Evolutionary conservation across 129 eudicot species (phyloP), one percentile per base, ranked within the genome.

Genomic region (Saposhnikovia divaricata): DNA sequence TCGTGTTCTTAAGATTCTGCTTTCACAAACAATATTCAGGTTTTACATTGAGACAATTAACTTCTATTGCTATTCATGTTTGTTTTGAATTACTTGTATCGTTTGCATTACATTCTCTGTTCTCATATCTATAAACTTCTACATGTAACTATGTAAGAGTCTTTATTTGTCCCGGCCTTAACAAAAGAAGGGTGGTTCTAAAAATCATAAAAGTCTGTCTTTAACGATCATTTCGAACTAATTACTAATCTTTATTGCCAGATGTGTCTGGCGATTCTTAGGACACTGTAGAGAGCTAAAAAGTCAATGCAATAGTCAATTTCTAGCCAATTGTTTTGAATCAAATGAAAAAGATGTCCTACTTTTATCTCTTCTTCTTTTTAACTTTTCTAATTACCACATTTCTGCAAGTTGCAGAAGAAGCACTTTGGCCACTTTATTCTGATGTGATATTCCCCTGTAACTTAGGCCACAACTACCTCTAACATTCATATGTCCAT

Each of bases 331-430:
- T 46, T 51, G 37, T 39, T 81, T 79, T 77, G 23, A 42, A 80
- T 79, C 74, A 73, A 80, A 84, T 87, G 84, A 84, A 86, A 87
- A 84, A 80, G 79, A 27, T 79, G 81, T 84, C 84, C 86, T 82
- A 79, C 83, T 77, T 77, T 83, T 76, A 81, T 84, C 40, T 10
- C 40, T 14, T 66, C 19, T 65, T 63, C 6, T 9, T 63, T 23
- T 51, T 21, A 4, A 12, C 66, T 79, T 82, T 61, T 55, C 23
- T 70, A 81, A 61, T 53, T 38, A 21, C 51, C 79, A 66, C 87
- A 74, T 87, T 84, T 81, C 63, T 74, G 81, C 86, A 76, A 84
- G 73, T 81, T 82, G 88, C 82, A 71, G 66, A 75, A 71, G 77
- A 77, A 80, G 72, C 57, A 81, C 84, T 84, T 65, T 25, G 81